A percentile compares a stretch with the other conserved stretches of the same genome.
These are phyloP conservation scores for Mucor plumbeus DNA, from an alignment of 371 early-diverging fungal genomes.

Conservation along the genomic window DNA sequence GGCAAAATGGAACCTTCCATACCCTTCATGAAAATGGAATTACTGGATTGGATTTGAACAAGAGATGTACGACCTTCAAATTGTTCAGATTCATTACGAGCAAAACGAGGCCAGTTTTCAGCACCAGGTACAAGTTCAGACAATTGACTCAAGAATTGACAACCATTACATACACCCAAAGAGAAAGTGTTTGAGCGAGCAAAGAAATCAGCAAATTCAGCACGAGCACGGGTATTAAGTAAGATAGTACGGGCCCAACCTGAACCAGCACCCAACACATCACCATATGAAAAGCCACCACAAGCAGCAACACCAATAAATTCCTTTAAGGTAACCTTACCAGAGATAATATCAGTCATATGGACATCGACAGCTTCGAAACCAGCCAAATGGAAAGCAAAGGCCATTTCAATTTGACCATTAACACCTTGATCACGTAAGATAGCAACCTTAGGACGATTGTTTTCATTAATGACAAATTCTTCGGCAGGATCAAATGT, in stretches of 20 bases:
- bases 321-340: conserved; percentile 67
- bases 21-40: conserved; percentile 81
- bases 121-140: conserved; percentile 83
- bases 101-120: conserved; percentile 88
- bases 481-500: conserved; percentile 79
- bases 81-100: conserved; percentile 88
- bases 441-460: conserved; percentile 87
- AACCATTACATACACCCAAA: conserved; percentile 97
- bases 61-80: conserved; percentile 92
- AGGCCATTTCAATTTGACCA: conserved; percentile 93
- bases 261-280: conserved; percentile 95
- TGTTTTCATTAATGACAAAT: conserved; percentile 20
- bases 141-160: conserved; percentile 93
- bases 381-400: conserved; percentile 90
- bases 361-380: conserved; percentile 95
- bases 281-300: conserved; percentile 98
- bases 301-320: conserved; percentile 93
- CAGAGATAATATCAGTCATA: conserved; percentile 91
- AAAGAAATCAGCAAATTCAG: conserved; percentile 85
- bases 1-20: conserved; percentile 94
- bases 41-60: conserved; percentile 62
- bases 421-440: conserved; percentile 98
- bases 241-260: conserved; percentile 96
- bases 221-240: conserved; percentile 69
- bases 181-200: conserved; percentile 88